Conservation (phyloP, 345 rosid genomes). For the Aquilaria yunnanensis region DNA sequence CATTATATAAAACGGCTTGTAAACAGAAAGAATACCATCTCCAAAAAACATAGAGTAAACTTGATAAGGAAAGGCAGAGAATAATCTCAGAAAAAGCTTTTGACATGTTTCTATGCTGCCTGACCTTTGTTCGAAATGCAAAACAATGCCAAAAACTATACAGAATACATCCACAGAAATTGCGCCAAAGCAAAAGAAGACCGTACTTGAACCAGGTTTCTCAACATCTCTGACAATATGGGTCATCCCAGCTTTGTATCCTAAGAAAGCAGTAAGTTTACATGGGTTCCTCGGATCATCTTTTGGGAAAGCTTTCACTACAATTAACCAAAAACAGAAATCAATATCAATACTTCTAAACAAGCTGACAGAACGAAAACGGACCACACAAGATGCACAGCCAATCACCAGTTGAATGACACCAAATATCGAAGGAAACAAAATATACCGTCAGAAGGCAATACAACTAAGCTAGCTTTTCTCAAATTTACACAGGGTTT, state of each 20-base stretch:
- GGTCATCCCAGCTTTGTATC: constrained; percentile 96
- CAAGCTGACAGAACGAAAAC: no score
- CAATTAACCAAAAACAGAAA: neutral
- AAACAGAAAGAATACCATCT: neutral
- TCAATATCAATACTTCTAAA: neutral
- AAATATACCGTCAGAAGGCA: no score
- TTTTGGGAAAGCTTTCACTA: constrained; percentile 94
- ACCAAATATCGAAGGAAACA: no score
- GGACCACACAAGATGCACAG: no score
- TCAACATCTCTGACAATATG: constrained; percentile 95
- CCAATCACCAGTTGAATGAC: no score
- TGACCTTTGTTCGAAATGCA: no score
- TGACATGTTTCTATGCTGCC: no score
- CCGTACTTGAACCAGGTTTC: constrained; percentile 86
- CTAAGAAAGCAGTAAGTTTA: constrained; percentile 73
- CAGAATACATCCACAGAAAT: neutral
- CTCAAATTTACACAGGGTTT: no score
- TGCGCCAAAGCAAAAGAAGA: neutral
- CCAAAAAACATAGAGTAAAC: neutral
- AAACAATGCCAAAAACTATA: no score
- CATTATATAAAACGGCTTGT: no score
- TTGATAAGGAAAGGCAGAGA: neutral
- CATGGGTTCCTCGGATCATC: constrained; percentile 77
- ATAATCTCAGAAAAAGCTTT: neutral
- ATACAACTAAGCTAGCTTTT: no score